Percentiles rank a stretch among this genome's conserved stretches.
These are phyloP conservation scores for Penicillium lagena DNA, from an alignment of 495 filamentous ascomycete genomes.

Conservation along the genomic window DNA sequence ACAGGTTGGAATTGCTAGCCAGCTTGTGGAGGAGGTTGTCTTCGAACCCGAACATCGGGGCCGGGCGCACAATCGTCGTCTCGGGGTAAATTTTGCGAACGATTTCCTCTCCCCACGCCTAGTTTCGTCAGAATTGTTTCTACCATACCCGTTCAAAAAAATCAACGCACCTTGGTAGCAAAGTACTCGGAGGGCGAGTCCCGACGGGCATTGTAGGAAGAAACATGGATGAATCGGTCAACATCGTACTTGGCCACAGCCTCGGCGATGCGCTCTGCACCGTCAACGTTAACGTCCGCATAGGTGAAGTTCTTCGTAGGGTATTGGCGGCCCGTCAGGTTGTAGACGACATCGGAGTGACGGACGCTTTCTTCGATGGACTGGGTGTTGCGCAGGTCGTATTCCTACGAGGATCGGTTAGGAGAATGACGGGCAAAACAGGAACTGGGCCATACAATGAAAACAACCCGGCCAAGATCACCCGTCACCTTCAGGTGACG, in stretches of 20 bases:
- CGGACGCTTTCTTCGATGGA: slow-evolving; percentile 95
- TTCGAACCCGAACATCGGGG: slow-evolving; percentile 91
- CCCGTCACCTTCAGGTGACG: slow-evolving; percentile 91
- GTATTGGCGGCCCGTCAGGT: slow-evolving; percentile 87
- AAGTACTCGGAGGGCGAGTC: slow-evolving; percentile 82
- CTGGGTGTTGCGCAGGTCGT: slow-evolving; percentile 88
- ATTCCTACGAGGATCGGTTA: slow-evolving; percentile 56
- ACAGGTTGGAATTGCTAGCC: slow-evolving; percentile 67
- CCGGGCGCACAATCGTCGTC: slow-evolving; percentile 93
- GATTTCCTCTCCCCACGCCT: slow-evolving; percentile 76
- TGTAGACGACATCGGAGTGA: slow-evolving; percentile 96
- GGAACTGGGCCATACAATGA: slow-evolving; percentile 53
- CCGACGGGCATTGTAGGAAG: slow-evolving; percentile 82
- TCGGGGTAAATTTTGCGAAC: slow-evolving; percentile 91
- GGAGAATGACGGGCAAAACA: background rate
- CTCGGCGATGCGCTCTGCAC: slow-evolving; percentile 89
- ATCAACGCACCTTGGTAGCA: slow-evolving; percentile 66
- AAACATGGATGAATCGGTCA: slow-evolving; percentile 95
- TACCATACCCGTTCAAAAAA: background rate
- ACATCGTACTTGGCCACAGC: slow-evolving; percentile 98
- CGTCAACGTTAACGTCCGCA: slow-evolving; percentile 90
- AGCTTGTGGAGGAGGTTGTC: slow-evolving; percentile 86
- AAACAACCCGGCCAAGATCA: slow-evolving; percentile 83
- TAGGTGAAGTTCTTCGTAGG: slow-evolving; percentile 97
- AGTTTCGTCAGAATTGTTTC: slow-evolving; percentile 10